Percentiles rank a stretch among this genome's conserved stretches.
Evolutionary conservation across 148 eudicot species (phyloP).

Genomic region (Spergularia bocconei): DNA sequence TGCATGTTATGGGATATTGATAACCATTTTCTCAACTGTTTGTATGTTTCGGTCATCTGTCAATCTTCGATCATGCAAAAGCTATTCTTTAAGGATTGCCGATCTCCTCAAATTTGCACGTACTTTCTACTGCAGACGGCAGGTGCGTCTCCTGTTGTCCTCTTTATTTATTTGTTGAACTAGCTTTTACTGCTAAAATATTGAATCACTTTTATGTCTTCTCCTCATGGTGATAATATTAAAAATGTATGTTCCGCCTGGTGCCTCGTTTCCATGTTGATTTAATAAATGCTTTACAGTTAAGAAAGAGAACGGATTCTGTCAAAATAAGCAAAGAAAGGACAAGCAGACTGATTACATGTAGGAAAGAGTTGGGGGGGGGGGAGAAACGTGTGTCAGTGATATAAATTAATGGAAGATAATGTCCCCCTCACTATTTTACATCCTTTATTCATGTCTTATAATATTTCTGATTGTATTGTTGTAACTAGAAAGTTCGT

Average conservation of each 20-base stretch:
- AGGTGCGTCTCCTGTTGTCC: constrained; percentile 8
- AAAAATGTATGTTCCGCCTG: background rate
- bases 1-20: constrained; percentile 21
- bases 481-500: too few relatives aligned
- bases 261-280: background rate
- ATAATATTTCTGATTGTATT: too few relatives aligned
- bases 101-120: constrained; percentile 17
- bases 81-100: background rate
- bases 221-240: background rate
- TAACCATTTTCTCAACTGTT: constrained; percentile 7
- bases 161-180: background rate
- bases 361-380: background rate
- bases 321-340: too few relatives aligned
- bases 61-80: constrained; percentile 7
- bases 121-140: constrained; percentile 14
- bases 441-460: too few relatives aligned
- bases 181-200: too few relatives aligned
- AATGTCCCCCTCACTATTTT: background rate
- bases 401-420: constrained; percentile 14
- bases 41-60: constrained; percentile 10
- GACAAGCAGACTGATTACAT: constrained; percentile 12
- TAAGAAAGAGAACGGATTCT: background rate
- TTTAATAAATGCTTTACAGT: background rate
- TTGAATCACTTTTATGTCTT: background rate
- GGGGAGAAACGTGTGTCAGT: constrained; percentile 1